Evolutionary conservation across 1,284 basidiomycete species (phyloP).

Genomic region (Melampsora larici-populina): DNA sequence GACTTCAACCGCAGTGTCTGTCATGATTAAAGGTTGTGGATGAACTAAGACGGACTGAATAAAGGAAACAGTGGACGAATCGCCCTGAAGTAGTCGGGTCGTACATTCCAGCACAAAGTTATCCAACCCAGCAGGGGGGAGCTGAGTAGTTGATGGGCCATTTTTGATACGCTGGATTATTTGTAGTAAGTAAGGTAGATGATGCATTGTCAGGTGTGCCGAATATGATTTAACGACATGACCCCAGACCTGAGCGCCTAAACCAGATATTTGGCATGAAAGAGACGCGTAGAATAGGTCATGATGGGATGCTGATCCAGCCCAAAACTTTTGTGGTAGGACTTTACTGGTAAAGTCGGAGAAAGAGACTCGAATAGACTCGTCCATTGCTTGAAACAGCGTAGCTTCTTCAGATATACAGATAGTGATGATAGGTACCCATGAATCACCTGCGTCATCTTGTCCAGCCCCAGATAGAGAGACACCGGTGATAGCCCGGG

Average conservation of each 20-base stretch:
- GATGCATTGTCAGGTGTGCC: background rate
- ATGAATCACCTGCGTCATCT: constrained; percentile 8
- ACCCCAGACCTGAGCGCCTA: constrained; percentile 14
- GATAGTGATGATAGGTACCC: constrained; percentile 19
- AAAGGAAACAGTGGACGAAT: background rate
- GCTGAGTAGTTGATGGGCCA: background rate
- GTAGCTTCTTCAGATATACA: constrained; percentile 28
- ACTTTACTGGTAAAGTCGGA: constrained; percentile 1
- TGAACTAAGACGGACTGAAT: constrained; percentile 22
- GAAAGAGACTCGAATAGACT: background rate
- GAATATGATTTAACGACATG: constrained; percentile 14
- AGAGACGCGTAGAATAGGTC: constrained; percentile 34
- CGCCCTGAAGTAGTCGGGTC: constrained; percentile 2
- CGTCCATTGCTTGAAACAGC: constrained; percentile 1
- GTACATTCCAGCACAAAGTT: constrained; percentile 17
- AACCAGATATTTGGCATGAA: background rate
- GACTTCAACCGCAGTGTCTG: constrained; percentile 8
- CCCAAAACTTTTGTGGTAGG: constrained; percentile 26
- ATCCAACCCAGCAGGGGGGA: constrained; percentile 35
- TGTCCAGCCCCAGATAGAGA: constrained; percentile 6
- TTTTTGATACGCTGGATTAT: background rate
- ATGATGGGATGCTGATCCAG: constrained; percentile 25
- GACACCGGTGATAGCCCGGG: background rate
- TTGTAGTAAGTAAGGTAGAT: background rate
- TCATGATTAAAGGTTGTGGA: constrained; percentile 37